Evolutionary conservation across 2,329 filamentous ascomycete species (phyloP), one percentile per base, ranked within the genome.

Genomic region (Penicillium sp.): DNA sequence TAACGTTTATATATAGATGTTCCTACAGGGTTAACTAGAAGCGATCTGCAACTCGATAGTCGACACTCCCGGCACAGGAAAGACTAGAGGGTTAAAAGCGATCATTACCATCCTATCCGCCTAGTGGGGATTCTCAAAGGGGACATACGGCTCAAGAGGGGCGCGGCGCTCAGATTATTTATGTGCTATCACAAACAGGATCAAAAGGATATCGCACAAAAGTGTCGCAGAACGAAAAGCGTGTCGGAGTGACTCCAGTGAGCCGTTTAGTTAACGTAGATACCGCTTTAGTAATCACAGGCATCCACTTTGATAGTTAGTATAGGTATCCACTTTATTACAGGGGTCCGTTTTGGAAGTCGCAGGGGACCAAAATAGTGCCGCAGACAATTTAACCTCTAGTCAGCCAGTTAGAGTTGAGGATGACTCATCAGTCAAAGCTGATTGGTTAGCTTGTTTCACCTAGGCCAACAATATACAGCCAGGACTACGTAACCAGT

Each of bases 381-480:
- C 19, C 38, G 38, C 38, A 40, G 40, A 12, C 7, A 3, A 44
- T 44, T 12, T 19, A 44, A 44, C 40, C n/a, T 44, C 10, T 22
- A 19, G 12, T 44, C 40, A 44, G 40, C 40, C 40, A 44, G 10
- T 44, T 44, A 44, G 37, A 6, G 15, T 40, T 35, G 28, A 51
- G 49, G 7, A 2, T 51, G 5, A 22, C 49, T 51, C 17, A 51
- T 51, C 17, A 51, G n/a, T 19, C 13, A 51, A 51, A 19, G 28
- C 17, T 51, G 28, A 51, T 51, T 35, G 17, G 49, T 22, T 51
- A 51, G 49, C 28, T 35, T 51, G 49, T 51, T 51, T 13, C 9
- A 51, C n/a, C 49, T 12, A n/a, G n/a, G n/a, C n/a, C n/a, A n/a
- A n/a, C n/a, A n/a, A 22, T 17, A 50, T 33, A n/a, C n/a, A n/a